These are phyloP conservation scores for Kluyveromyces lactis DNA, from an alignment of 805 yeast genomes.

Conservation along the genomic window DNA sequence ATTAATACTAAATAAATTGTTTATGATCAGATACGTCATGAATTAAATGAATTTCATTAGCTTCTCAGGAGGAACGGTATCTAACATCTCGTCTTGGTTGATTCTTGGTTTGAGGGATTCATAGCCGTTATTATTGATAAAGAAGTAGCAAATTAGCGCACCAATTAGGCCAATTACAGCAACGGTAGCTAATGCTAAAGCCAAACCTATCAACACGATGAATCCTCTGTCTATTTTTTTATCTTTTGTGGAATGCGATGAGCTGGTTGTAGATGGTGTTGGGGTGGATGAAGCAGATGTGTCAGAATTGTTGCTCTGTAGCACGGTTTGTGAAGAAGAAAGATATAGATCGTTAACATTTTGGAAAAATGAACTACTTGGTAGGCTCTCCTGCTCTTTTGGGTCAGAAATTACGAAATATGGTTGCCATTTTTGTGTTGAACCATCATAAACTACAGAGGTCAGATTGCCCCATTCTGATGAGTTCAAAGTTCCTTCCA, in stretches of 20 bases:
- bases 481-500: conserved; percentile 34
- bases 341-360: conserved; percentile 33
- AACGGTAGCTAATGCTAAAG: conserved; percentile 50
- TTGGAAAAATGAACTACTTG: conserved; percentile 27
- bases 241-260: conserved; percentile 7
- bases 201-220: conserved; percentile 61
- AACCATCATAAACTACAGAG: conserved; percentile 14
- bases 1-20: background rate
- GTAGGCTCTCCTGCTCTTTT: conserved; percentile 22
- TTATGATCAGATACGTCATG: background rate
- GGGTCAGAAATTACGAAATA: conserved; percentile 11
- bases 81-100: conserved; percentile 52
- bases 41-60: conserved; percentile 32
- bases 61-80: conserved; percentile 53
- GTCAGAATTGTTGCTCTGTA: conserved; percentile 9
- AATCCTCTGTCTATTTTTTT: conserved; percentile 42
- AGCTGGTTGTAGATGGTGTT: conserved; percentile 13
- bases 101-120: conserved; percentile 45
- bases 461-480: conserved; percentile 27
- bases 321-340: conserved; percentile 20
- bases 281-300: conserved; percentile 12
- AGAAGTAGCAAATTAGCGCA: conserved; percentile 27
- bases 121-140: conserved; percentile 34
- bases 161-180: conserved; percentile 35
- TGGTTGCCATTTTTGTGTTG: conserved; percentile 19